Percentiles rank a stretch among this genome's conserved stretches.
Evolutionary conservation across 257 asterid species (phyloP).

Genomic region (Forsythia viridissima): DNA sequence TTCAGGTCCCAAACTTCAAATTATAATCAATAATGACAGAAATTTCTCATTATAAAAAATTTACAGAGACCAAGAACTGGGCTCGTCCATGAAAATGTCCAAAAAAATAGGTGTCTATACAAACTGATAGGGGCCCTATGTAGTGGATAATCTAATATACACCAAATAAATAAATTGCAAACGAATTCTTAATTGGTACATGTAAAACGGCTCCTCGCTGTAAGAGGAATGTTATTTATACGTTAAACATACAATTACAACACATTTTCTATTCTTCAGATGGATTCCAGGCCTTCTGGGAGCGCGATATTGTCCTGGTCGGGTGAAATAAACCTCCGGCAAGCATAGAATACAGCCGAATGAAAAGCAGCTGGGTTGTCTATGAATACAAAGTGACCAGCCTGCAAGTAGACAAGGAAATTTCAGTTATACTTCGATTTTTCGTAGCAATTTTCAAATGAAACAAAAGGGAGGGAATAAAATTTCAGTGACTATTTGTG

Average conservation of each 20-base stretch:
- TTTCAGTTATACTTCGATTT: slow-evolving; percentile 7
- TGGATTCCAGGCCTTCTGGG: slow-evolving; percentile 60
- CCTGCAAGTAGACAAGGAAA: slow-evolving; percentile 40
- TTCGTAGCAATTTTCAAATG: neutral
- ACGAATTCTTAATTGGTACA: slow-evolving; percentile 1
- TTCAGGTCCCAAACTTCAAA: neutral
- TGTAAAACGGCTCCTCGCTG: neutral
- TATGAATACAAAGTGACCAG: slow-evolving; percentile 75
- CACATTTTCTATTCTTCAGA: slow-evolving; percentile 26
- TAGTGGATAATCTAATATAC: neutral
- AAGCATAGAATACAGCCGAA: slow-evolving; percentile 72
- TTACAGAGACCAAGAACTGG: neutral
- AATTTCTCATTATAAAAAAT: neutral
- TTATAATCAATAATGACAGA: neutral
- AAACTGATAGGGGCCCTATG: neutral
- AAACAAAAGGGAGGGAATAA: neutral
- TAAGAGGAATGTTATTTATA: neutral
- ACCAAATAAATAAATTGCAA: neutral
- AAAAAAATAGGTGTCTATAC: neutral
- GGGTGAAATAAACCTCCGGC: slow-evolving; percentile 53
- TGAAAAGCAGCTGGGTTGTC: slow-evolving; percentile 68
- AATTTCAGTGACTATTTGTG: neutral
- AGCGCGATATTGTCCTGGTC: slow-evolving; percentile 35
- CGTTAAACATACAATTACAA: neutral
- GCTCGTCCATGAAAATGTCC: neutral